Conservation (phyloP, 306 rosid species). For the Nissolia schottii region DNA sequence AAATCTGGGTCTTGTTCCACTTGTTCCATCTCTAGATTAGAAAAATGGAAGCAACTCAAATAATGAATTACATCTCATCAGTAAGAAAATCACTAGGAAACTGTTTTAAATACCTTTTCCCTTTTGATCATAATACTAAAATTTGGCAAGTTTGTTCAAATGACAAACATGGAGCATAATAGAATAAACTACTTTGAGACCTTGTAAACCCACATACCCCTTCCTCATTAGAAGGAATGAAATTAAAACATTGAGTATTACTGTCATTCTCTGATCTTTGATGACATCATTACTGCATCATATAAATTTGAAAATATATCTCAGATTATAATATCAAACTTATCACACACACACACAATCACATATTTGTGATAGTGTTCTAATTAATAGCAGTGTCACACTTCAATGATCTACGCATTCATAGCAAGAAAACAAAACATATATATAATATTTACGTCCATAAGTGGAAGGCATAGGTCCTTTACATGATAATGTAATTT, state of each 20-base stretch:
- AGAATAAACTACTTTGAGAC: slow-evolving; percentile 21
- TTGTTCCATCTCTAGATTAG: slow-evolving; percentile 81
- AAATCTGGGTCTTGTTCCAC: slow-evolving; percentile 96
- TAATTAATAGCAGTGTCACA: slow-evolving; percentile 11
- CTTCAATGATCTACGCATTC: slow-evolving; percentile 7
- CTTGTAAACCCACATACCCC: not conserved
- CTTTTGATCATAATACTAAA: not conserved
- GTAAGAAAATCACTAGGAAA: slow-evolving; percentile 11
- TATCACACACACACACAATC: not conserved
- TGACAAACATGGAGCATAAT: not conserved
- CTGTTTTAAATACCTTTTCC: not conserved
- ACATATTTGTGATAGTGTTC: not conserved
- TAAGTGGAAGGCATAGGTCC: not conserved
- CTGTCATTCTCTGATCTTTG: not conserved
- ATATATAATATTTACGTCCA: not conserved
- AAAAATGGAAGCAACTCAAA: slow-evolving; percentile 40
- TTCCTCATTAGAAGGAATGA: not conserved
- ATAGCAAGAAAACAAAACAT: slow-evolving; percentile 9
- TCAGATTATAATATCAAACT: slow-evolving; percentile 5
- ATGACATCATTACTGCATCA: slow-evolving; percentile 1
- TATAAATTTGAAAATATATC: not conserved
- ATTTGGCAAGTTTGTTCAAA: not conserved
- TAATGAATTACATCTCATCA: slow-evolving; percentile 23
- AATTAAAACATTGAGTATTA: not conserved
- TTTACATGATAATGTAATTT: not conserved